Percentiles rank a stretch among this genome's conserved stretches.
Conservation (phyloP, 176 grass and related monocot genomes). For the Alopecurus myosuroides region DNA sequence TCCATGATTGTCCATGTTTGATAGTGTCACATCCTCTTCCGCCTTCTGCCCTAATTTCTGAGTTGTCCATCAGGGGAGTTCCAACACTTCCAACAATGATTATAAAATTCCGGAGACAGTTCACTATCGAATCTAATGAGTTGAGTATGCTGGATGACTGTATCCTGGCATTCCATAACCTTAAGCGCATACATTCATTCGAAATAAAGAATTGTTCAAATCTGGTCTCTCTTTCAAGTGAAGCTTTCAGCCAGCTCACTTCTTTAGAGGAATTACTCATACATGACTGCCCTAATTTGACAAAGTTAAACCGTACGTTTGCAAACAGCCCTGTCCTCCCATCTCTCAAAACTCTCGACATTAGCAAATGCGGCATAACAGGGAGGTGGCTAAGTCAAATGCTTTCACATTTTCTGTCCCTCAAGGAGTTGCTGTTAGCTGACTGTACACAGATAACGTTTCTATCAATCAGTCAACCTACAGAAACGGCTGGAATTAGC, state of each 20-base stretch:
- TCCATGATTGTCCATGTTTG: constrained; percentile 13
- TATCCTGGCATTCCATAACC: background rate
- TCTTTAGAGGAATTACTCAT: background rate
- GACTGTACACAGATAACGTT: background rate
- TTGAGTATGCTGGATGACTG: background rate
- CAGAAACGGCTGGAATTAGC: background rate
- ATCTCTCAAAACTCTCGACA: background rate
- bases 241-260: background rate
- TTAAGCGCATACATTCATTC: background rate
- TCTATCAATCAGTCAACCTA: background rate
- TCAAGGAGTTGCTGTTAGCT: fast-evolving
- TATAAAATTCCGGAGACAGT: fast-evolving
- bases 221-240: background rate
- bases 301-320: background rate
- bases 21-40: background rate
- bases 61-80: constrained; percentile 10
- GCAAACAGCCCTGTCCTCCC: background rate
- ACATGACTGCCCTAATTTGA: background rate
- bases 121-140: background rate
- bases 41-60: background rate
- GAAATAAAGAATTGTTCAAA: background rate
- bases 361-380: background rate
- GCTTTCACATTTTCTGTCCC: background rate
- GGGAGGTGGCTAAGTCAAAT: background rate
- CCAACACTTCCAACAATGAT: background rate